Evolutionary conservation across 352 stramenopile genomes (phyloP).

Genomic region (Phytophthora tentaculata): DNA sequence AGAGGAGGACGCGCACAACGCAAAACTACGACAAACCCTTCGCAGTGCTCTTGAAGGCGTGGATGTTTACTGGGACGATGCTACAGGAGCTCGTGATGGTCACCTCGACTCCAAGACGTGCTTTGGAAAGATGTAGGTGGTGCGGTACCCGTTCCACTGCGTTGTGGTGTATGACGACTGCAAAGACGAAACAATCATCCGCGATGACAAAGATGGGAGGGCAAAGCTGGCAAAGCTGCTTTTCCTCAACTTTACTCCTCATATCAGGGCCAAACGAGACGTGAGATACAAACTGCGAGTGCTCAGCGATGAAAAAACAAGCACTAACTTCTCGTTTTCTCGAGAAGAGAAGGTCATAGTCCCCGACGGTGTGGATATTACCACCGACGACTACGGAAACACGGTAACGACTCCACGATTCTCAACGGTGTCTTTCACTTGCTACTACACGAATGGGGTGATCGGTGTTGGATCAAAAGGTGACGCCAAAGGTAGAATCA

Average conservation of each 20-base stretch:
- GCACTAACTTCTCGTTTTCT: constrained; percentile 40
- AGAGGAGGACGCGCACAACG: not conserved
- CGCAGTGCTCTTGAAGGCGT: not conserved
- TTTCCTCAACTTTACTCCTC: constrained; percentile 27
- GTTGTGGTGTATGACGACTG: too few relatives aligned
- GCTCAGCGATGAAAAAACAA: constrained; percentile 16
- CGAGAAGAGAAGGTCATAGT: constrained; percentile 36
- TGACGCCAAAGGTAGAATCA: too few relatives aligned
- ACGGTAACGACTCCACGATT: too few relatives aligned
- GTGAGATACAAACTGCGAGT: constrained; percentile 43
- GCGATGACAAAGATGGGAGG: not conserved
- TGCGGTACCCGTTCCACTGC: not conserved
- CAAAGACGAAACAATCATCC: not conserved
- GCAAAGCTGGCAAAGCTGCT: not conserved
- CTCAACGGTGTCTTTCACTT: too few relatives aligned
- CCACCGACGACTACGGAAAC: too few relatives aligned
- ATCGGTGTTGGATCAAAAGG: too few relatives aligned
- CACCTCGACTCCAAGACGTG: not conserved
- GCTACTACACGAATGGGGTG: too few relatives aligned
- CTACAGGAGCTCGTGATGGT: not conserved
- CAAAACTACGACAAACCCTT: not conserved
- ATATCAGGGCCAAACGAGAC: constrained; percentile 25
- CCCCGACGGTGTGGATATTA: too few relatives aligned
- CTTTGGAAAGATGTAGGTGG: not conserved
- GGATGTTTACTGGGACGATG: not conserved